These are phyloP conservation scores for Fraxinus ornus DNA, from an alignment of 305 asterid genomes.

Conservation along the genomic window DNA sequence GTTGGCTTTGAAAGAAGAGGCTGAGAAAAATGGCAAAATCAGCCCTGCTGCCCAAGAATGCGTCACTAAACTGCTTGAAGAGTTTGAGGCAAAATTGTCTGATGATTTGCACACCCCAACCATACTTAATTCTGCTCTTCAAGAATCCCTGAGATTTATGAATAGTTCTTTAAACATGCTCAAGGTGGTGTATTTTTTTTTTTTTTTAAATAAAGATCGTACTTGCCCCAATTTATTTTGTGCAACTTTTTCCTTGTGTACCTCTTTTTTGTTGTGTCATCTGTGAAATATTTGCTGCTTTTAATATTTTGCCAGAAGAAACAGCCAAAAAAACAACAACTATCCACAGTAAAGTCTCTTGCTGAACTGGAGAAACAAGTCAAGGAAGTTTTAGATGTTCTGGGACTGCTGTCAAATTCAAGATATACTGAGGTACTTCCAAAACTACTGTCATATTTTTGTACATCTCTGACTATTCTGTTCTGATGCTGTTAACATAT, in stretches of 20 bases:
- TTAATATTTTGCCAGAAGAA: conserved; percentile 46
- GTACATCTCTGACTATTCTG: conserved; percentile 1
- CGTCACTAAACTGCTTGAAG: conserved; percentile 52
- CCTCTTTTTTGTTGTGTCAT: not conserved
- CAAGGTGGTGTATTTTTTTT: conserved; percentile 37
- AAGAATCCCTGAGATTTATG: conserved; percentile 54
- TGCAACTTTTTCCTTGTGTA: not conserved
- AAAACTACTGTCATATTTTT: not conserved
- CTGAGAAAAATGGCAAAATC: conserved; percentile 34
- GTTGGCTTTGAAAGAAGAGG: conserved; percentile 36
- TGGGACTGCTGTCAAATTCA: conserved; percentile 64
- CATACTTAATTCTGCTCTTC: conserved; percentile 58
- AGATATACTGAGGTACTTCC: conserved; percentile 61
- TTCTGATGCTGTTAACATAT: not conserved
- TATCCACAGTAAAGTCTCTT: conserved; percentile 43
- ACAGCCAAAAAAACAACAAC: conserved; percentile 49
- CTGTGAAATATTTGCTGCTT: not conserved
- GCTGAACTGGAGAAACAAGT: conserved; percentile 54
- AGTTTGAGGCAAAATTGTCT: conserved; percentile 60
- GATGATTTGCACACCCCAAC: conserved; percentile 84
- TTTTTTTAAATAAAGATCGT: not conserved
- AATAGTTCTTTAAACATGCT: conserved; percentile 49
- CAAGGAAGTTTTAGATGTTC: conserved; percentile 49
- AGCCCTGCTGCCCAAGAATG: conserved; percentile 50
- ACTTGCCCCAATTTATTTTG: not conserved